A percentile compares a stretch with the other conserved stretches of the same genome.
Evolutionary conservation across 73 alveolate species (phyloP).

Genomic region (Tetrahymena thermophila): DNA sequence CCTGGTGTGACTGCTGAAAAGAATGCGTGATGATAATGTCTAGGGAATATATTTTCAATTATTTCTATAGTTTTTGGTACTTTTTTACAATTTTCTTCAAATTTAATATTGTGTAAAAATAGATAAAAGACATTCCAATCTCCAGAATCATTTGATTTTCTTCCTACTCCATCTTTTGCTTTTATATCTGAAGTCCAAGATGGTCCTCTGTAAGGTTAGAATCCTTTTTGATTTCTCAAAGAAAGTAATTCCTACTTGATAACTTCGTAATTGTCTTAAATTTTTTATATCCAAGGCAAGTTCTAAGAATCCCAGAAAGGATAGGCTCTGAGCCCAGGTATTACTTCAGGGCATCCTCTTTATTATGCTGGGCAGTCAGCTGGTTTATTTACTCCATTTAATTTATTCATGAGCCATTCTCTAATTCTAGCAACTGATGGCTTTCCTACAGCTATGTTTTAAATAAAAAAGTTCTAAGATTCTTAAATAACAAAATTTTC

Average conservation of each 20-base stretch:
- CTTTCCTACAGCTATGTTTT: not conserved
- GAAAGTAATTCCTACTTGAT: conserved; percentile 55
- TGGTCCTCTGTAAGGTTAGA: conserved; percentile 80
- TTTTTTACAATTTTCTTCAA: conserved; percentile 66
- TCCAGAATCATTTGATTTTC: conserved; percentile 69
- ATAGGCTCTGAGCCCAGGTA: conserved; percentile 63
- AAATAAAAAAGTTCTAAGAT: not conserved
- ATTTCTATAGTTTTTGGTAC: conserved; percentile 68
- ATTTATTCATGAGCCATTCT: conserved; percentile 64
- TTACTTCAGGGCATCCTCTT: conserved; percentile 78
- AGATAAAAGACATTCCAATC: conserved; percentile 86
- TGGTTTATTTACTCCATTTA: conserved; percentile 49
- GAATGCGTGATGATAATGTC: conserved; percentile 71
- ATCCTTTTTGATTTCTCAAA: conserved; percentile 54
- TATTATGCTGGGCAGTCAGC: conserved; percentile 48
- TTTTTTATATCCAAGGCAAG: conserved; percentile 55
- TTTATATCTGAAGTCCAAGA: conserved; percentile 61
- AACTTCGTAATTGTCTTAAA: conserved; percentile 41
- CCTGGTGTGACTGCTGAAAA: conserved; percentile 76
- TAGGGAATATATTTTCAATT: conserved; percentile 58
- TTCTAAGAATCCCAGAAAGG: conserved; percentile 67
- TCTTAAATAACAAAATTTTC: not conserved
- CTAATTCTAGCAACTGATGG: conserved; percentile 46
- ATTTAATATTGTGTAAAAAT: conserved; percentile 62
- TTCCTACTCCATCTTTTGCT: conserved; percentile 60